Evolutionary conservation across 306 rosid species (phyloP), one percentile per base, ranked within the genome.

Genomic region (Acacia melanoxylon): DNA sequence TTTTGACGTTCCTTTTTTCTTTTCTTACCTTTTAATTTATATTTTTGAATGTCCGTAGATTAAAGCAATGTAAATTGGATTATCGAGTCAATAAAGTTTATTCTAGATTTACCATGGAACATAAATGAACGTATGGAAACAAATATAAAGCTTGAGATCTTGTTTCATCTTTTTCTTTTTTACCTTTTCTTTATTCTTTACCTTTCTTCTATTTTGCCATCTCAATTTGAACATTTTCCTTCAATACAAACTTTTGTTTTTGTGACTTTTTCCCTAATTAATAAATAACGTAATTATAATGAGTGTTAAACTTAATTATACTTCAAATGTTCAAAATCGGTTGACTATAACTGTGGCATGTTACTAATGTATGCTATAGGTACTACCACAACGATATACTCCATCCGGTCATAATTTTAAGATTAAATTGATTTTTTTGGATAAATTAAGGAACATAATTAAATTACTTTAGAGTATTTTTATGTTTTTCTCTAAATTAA

Each of bases 171-270:
- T 68, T 41, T 41, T 41, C 35, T n/a, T 20, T 69, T 69, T 69
- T 69, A 42, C 33, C 74, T 42, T 69, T 69, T 22, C 74, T 68
- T 68, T 68, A 41, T 8, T 68, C 74, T 69, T 11, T 69, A 22
- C 22, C 41, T 69, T 69, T 69, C 24, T 33, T 33, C 41, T 37
- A 40, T 68, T 68, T 40, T 68, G 49, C 45, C 27, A 3, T 4
- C 46, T 40, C 33, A 31, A 1, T 31, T 40, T 56, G 27, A 56
- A 52, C 8, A 20, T 56, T 20, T 8, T 20, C 62, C 27, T 56
- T 56, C 20, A 19, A 33, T 15, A 17, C 11, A 31, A 31, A 29
- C 70, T 65, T 66, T 17, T 29, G 1, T 31, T 8, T 24, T 17
- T 16, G n/a, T 17, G n/a, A 29, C 37, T n/a, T 63, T 7, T 63